Conservation (phyloP, 495 filamentous ascomycete genomes). For the Aspergillus wentii region DNA sequence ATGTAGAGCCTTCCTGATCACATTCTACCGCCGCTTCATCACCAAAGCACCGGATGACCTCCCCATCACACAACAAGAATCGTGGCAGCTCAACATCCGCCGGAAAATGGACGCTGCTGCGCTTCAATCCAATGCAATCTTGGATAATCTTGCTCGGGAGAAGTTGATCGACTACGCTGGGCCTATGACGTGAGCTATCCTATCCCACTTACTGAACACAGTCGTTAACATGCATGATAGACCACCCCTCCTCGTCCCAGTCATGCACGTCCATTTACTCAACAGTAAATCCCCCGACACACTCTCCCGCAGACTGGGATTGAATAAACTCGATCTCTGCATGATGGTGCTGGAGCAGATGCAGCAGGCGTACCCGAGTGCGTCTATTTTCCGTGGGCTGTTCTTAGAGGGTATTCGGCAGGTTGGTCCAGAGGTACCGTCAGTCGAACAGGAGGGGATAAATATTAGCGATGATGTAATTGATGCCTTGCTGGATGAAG, state of each 20-base stretch:
- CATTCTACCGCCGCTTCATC: constrained; percentile 25
- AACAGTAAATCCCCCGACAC: constrained; percentile 25
- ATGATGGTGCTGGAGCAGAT: constrained; percentile 39
- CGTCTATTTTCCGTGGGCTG: constrained; percentile 28
- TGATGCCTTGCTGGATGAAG: constrained; percentile 23
- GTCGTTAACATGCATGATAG: constrained; percentile 9
- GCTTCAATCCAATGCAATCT: constrained; percentile 25
- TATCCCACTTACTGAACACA: constrained; percentile 1
- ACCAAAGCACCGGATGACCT: constrained; percentile 12
- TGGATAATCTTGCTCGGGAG: constrained; percentile 27
- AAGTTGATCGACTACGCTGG: constrained; percentile 20
- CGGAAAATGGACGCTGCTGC: constrained; percentile 24
- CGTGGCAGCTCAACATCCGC: constrained; percentile 16
- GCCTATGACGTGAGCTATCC: constrained; percentile 29
- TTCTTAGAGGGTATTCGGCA: constrained; percentile 27
- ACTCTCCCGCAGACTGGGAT: constrained; percentile 26
- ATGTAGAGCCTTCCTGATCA: constrained; percentile 22
- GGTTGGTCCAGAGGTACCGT: constrained; percentile 17
- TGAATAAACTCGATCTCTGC: constrained; percentile 35
- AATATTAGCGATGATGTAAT: constrained; percentile 12
- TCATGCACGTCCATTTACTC: constrained; percentile 36
- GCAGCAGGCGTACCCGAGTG: constrained; percentile 28
- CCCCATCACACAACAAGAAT: constrained; percentile 1
- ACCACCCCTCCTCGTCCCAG: constrained; percentile 32
- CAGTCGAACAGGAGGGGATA: constrained; percentile 1